Conservation (phyloP, 179 eudicot genomes). For the Gypsophila paniculata region DNA sequence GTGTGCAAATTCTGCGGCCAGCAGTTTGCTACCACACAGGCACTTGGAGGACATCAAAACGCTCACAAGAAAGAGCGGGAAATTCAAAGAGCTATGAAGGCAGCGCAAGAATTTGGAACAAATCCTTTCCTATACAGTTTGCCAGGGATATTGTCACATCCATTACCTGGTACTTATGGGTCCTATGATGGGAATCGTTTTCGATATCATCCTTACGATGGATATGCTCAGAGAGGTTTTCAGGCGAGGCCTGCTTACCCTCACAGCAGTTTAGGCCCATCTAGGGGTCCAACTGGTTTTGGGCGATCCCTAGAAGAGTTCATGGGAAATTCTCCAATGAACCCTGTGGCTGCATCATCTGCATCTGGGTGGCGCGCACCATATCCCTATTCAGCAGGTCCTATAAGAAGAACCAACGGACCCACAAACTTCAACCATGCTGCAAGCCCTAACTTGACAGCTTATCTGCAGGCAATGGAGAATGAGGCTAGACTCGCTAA, state of each 20-base stretch:
- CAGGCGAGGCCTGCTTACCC: slow-evolving; percentile 15
- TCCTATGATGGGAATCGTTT: slow-evolving; percentile 8
- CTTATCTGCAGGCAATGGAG: slow-evolving; percentile 18
- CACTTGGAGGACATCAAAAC: slow-evolving; percentile 42
- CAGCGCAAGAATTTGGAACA: slow-evolving; percentile 8
- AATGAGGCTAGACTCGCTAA: slow-evolving; percentile 14
- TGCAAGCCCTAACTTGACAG: slow-evolving; percentile 7
- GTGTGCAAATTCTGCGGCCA: slow-evolving; percentile 27
- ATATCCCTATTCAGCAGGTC: slow-evolving; percentile 7
- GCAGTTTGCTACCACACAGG: slow-evolving; percentile 26
- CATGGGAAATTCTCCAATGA: neutral
- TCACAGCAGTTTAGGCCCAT: neutral
- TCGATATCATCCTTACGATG: slow-evolving; percentile 21
- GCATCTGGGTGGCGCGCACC: slow-evolving; percentile 17
- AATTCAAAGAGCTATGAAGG: slow-evolving; percentile 28
- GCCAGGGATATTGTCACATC: slow-evolving; percentile 6
- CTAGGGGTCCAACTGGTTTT: neutral
- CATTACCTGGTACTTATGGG: slow-evolving; percentile 1
- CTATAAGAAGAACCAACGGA: slow-evolving; percentile 6
- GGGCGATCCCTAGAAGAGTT: slow-evolving; percentile 2
- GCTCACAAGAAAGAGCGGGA: slow-evolving; percentile 34
- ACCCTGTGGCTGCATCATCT: neutral
- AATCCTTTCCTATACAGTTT: slow-evolving; percentile 8
- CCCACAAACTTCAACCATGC: slow-evolving; percentile 12
- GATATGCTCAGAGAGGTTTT: slow-evolving; percentile 15